Evolutionary conservation across 2,329 filamentous ascomycete genomes (phyloP), one percentile per base, ranked within the genome.

Genomic region (Chaetomiaceae sp.): DNA sequence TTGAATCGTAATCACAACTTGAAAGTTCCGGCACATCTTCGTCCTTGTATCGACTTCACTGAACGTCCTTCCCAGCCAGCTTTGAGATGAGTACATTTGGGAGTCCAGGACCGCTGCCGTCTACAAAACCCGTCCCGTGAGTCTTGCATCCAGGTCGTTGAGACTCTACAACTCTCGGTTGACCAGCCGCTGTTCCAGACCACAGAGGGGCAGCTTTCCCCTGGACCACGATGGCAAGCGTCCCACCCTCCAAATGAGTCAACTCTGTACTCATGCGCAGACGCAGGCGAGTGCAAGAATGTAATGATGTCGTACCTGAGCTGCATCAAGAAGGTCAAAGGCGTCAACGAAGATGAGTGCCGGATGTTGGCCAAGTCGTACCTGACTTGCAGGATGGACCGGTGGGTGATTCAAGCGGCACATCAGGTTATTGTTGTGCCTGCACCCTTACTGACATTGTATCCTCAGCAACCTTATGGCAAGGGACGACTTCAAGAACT

Each of bases 131-230:
- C 7, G 59, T 59, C 6, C 69, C 69, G 69, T 71, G 54, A 60
- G 68, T 63, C 6, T 19, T n/a, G n/a, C 25, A 29, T 40, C 29
- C 7, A 42, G 8, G 12, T 5, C 14, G 12, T 12, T 9, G 9
- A 8, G 11, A 6, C 20, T 12, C 17, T 34, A 20, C 15, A 11
- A 12, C 20, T 22, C 9, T 11, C 27, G 23, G 17, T 38, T 51
- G 29, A 47, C 36, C 46, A 23, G 29, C 4, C 27, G 1, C 20
- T 12, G 15, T 34, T 53, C 19, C 62, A 94, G 89, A 53, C 92
- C 92, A 5, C 88, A 96, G 69, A 85, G 91, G 64, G 92, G 92
- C 52, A 95, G 89, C 64, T 97, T 97, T 67, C 92, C 92, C n/a
- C 83, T 97, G 52, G 92, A 97, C 71, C 91, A 96, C 65, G 91